A percentile compares a stretch with the other conserved stretches of the same genome.
These are phyloP conservation scores for Alternaria viburni DNA, from an alignment of 2,329 filamentous ascomycete genomes.

Conservation along the genomic window DNA sequence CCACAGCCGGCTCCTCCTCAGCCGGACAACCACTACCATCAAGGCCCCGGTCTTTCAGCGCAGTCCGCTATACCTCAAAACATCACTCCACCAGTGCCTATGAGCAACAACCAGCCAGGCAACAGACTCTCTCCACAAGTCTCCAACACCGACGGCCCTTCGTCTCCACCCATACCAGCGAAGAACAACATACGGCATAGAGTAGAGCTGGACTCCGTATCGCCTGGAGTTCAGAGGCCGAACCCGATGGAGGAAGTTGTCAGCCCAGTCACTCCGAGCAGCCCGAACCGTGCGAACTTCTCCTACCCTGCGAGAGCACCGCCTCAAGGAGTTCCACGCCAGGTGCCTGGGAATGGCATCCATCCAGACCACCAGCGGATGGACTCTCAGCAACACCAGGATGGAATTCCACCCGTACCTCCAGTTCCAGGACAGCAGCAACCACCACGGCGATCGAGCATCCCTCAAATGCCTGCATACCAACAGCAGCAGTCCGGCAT, in stretches of 20 bases:
- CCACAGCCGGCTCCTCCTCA: slow-evolving; percentile 36
- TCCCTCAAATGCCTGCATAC: slow-evolving; percentile 1
- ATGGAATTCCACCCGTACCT: slow-evolving; percentile 3
- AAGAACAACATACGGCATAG: slow-evolving; percentile 46
- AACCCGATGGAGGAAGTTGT: slow-evolving; percentile 38
- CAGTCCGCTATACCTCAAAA: slow-evolving; percentile 18
- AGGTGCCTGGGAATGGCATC: slow-evolving; percentile 22
- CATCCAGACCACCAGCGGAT: slow-evolving; percentile 3
- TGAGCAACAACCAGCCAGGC: slow-evolving; percentile 4
- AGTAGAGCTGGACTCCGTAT: slow-evolving; percentile 43
- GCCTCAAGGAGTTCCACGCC: slow-evolving; percentile 40
- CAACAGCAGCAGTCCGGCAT: slow-evolving; percentile 22
- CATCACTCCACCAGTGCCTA: slow-evolving; percentile 10
- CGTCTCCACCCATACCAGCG: slow-evolving; percentile 42
- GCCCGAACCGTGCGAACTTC: slow-evolving; percentile 42
- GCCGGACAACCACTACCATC: slow-evolving; percentile 17
- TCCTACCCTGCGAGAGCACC: slow-evolving; percentile 44
- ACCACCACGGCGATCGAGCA: background rate
- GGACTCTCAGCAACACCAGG: slow-evolving; percentile 11
- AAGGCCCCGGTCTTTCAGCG: slow-evolving; percentile 17
- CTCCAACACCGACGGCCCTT: slow-evolving; percentile 13
- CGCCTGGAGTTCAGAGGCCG: slow-evolving; percentile 41
- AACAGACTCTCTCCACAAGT: slow-evolving; percentile 10
- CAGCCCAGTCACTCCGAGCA: slow-evolving; percentile 35
- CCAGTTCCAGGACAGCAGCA: slow-evolving; percentile 5